Percentiles rank a stretch among this genome's conserved stretches.
phyloP scores from a whole-genome alignment of 768 basidiomycete genomes.

The Tylopilus rubrobrunneus region DNA sequence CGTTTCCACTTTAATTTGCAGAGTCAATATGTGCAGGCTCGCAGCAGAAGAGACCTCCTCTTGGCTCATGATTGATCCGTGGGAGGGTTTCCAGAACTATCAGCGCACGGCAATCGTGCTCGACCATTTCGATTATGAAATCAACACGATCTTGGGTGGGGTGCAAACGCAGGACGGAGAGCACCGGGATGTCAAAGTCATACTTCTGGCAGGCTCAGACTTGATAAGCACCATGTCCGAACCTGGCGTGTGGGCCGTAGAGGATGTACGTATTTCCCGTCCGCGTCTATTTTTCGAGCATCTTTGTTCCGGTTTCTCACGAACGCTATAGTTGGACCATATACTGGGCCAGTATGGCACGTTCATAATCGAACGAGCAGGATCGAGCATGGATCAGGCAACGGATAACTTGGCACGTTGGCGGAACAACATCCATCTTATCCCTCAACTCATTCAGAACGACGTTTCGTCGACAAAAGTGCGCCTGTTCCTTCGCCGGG shows the following conservation, averaged over 20 bases:
- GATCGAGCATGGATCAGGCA: constrained; percentile 85
- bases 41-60: constrained; percentile 87
- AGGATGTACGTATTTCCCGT: constrained; percentile 65
- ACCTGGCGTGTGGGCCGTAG: constrained; percentile 95
- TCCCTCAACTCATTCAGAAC: constrained; percentile 94
- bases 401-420: constrained; percentile 69
- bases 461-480: constrained; percentile 96
- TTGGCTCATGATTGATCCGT: constrained; percentile 97
- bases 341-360: constrained; percentile 94
- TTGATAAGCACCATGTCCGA: constrained; percentile 97
- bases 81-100: constrained; percentile 95
- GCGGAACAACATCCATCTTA: constrained; percentile 85
- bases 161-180: constrained; percentile 70
- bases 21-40: constrained; percentile 83
- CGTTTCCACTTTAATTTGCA: constrained; percentile 32
- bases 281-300: neutral
- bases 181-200: constrained; percentile 72
- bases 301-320: constrained; percentile 13
- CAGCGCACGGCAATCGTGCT: constrained; percentile 95
- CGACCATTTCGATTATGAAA: constrained; percentile 94
- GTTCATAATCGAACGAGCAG: constrained; percentile 92
- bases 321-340: constrained; percentile 74
- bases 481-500: constrained; percentile 72
- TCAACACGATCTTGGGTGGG: constrained; percentile 84
- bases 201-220: constrained; percentile 97